Evolutionary conservation across 768 basidiomycete genomes (phyloP).

Genomic region (Asterophora lycoperdoides): DNA sequence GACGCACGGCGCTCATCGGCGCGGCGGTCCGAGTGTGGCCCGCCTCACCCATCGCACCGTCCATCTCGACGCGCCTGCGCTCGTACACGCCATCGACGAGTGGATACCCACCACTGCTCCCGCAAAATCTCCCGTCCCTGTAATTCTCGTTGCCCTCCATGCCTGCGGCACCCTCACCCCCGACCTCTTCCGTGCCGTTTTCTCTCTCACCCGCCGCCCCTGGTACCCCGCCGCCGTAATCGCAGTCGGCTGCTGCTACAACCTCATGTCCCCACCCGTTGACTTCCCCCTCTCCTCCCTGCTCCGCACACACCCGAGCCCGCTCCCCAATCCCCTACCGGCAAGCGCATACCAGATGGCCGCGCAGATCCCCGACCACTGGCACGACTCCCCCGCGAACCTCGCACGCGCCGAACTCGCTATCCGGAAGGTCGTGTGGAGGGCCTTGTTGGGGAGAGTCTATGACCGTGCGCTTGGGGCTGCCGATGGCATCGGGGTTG

Average conservation of each 20-base stretch:
- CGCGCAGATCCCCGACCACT: slow-evolving; percentile 62
- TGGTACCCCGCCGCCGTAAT: slow-evolving; percentile 56
- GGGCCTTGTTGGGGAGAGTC: slow-evolving; percentile 49
- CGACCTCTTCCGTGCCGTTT: slow-evolving; percentile 56
- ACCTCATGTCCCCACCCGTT: slow-evolving; percentile 46
- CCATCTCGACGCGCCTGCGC: slow-evolving; percentile 45
- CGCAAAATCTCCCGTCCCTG: slow-evolving; percentile 30
- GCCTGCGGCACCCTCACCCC: slow-evolving; percentile 74
- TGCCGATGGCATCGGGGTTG: too few species aligned
- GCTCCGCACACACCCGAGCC: slow-evolving; percentile 5
- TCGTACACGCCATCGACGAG: slow-evolving; percentile 42
- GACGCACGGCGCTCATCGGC: slow-evolving; percentile 45
- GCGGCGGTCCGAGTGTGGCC: slow-evolving; percentile 12
- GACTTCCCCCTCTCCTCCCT: slow-evolving; percentile 55
- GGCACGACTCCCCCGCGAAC: slow-evolving; percentile 40
- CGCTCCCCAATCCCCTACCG: slow-evolving; percentile 36
- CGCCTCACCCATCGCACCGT: slow-evolving; percentile 55
- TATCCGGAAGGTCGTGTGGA: slow-evolving; percentile 66
- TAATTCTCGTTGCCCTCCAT: slow-evolving; percentile 66
- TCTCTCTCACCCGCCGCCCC: slow-evolving; percentile 9
- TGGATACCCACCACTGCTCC: slow-evolving; percentile 39
- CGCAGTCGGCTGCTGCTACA: slow-evolving; percentile 78
- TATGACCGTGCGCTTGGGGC: background rate
- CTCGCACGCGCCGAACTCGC: slow-evolving; percentile 42
- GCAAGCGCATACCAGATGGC: slow-evolving; percentile 64